These are phyloP conservation scores for Acanthamoeba triangularis DNA, from an alignment of 208 protist species.

Conservation along the genomic window DNA sequence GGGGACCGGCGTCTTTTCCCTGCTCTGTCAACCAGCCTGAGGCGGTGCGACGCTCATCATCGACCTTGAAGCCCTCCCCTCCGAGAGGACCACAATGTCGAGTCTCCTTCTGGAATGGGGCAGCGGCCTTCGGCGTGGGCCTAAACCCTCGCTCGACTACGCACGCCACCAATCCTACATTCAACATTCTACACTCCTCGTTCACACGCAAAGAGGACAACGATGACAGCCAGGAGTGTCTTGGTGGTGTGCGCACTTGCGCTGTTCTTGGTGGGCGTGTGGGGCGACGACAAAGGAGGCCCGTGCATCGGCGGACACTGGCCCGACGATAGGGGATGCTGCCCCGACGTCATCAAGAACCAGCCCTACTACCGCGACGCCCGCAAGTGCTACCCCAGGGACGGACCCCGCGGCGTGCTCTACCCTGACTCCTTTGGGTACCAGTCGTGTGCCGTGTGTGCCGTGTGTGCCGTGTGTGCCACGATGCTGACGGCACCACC, in stretches of 20 bases:
- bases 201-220: too few species aligned
- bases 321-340: not conserved
- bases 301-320: not conserved
- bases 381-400: not conserved
- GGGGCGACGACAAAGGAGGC: not conserved
- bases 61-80: constrained; percentile 20
- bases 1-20: constrained; percentile 18
- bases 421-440: not conserved
- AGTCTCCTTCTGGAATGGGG: constrained; percentile 20
- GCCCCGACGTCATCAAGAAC: not conserved
- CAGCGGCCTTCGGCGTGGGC: constrained; percentile 12
- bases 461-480: too few species aligned
- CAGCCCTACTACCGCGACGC: not conserved
- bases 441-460: too few species aligned
- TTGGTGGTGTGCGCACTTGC: not conserved
- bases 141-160: not conserved
- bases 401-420: not conserved
- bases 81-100: not conserved
- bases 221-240: too few species aligned
- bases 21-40: constrained; percentile 20
- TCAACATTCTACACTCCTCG: too few species aligned
- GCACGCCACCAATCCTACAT: constrained; percentile 1
- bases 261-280: not conserved
- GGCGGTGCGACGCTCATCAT: constrained; percentile 26
- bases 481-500: not conserved